Conservation (phyloP, 139 green algal genomes). For the Coelastrella sp. region DNA sequence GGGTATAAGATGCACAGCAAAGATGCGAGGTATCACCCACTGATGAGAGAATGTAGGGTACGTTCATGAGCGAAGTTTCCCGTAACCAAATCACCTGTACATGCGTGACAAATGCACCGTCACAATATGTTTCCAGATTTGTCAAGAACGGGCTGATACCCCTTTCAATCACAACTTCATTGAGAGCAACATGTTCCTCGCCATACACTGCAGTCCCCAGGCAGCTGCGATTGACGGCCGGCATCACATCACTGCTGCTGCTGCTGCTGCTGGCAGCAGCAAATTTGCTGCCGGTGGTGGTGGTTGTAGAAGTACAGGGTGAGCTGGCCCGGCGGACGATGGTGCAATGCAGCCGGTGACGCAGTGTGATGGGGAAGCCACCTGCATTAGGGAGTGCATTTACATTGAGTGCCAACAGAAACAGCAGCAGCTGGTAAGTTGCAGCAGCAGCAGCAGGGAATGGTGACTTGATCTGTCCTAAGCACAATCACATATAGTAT, state of each 20-base stretch:
- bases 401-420: too few relatives aligned
- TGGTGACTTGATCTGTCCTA: too few relatives aligned
- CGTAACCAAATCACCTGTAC: constrained; percentile 65
- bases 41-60: too few relatives aligned
- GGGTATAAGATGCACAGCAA: background rate
- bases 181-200: constrained; percentile 77
- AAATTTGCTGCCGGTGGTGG: constrained; percentile 5
- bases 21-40: background rate
- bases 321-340: constrained; percentile 65
- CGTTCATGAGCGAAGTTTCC: too few relatives aligned
- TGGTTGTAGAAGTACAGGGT: background rate
- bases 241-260: constrained; percentile 22
- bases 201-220: background rate
- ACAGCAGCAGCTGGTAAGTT: too few relatives aligned
- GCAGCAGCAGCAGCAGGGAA: too few relatives aligned
- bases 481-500: too few relatives aligned
- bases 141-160: constrained; percentile 84
- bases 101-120: constrained; percentile 83
- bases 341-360: constrained; percentile 85
- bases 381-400: too few relatives aligned
- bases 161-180: constrained; percentile 93
- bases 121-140: constrained; percentile 86
- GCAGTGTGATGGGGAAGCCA: constrained; percentile 85
- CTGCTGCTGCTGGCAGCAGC: background rate
- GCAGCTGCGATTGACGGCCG: constrained; percentile 13